Percentiles rank a stretch among this genome's conserved stretches.
phyloP scores from a whole-genome alignment of 2,329 filamentous ascomycete species.

The Botrytis tulipae region DNA sequence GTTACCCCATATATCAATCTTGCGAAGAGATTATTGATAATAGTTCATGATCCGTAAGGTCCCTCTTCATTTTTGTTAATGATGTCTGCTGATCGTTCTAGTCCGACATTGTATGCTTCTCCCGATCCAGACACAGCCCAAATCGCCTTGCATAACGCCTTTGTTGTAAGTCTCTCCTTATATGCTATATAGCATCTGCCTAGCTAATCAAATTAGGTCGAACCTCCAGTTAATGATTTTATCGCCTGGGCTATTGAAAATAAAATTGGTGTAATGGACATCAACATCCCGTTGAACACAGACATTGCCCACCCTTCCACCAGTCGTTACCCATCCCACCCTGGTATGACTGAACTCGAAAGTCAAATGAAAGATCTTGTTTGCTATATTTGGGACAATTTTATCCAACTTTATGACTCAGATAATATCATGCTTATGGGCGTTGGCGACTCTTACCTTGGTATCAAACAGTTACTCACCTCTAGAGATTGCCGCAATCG shows the following conservation, averaged over 20 bases:
- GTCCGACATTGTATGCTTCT: slow-evolving; percentile 68
- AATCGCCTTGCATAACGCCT: slow-evolving; percentile 80
- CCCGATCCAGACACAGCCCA: slow-evolving; percentile 68
- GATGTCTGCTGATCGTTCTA: slow-evolving; percentile 37
- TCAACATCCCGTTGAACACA: slow-evolving; percentile 68
- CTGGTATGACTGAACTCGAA: slow-evolving; percentile 50
- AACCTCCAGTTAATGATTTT: slow-evolving; percentile 70
- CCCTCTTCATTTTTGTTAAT: background rate
- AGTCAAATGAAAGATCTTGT: slow-evolving; percentile 69
- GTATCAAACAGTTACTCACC: slow-evolving; percentile 76
- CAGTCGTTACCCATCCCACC: slow-evolving; percentile 26
- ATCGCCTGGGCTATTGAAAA: slow-evolving; percentile 79
- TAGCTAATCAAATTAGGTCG: slow-evolving; percentile 44
- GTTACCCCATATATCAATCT: slow-evolving; percentile 70
- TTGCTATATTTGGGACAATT: slow-evolving; percentile 94
- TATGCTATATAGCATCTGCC: slow-evolving; percentile 45
- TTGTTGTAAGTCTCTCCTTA: slow-evolving; percentile 60
- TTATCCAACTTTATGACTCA: slow-evolving; percentile 73
- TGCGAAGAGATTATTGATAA: slow-evolving; percentile 69
- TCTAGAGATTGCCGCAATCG: slow-evolving; percentile 69
- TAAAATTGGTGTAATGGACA: slow-evolving; percentile 81
- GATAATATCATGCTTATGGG: slow-evolving; percentile 79
- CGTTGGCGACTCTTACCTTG: slow-evolving; percentile 83
- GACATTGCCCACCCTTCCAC: slow-evolving; percentile 20
- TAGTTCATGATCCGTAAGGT: slow-evolving; percentile 86